Evolutionary conservation across 345 rosid species (phyloP).

Genomic region (Lenwebbia sp.): DNA sequence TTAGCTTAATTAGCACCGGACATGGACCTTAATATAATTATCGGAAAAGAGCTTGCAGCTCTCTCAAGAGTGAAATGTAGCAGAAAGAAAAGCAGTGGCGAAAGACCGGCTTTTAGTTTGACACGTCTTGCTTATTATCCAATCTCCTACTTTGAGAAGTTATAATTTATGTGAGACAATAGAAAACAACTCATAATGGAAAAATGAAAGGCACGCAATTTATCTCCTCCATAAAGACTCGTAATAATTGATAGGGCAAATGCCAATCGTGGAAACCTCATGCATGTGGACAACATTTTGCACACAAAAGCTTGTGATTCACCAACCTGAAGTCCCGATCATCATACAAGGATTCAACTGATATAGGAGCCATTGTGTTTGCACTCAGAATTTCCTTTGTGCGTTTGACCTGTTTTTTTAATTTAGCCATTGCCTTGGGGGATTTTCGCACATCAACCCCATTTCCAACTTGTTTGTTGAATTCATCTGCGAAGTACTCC

Average conservation of each 20-base stretch:
- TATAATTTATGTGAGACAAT: neutral
- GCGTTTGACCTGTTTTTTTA: constrained; percentile 97
- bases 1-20: neutral
- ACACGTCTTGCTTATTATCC: neutral
- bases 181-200: neutral
- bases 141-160: neutral
- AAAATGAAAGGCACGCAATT: neutral
- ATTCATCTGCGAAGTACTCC: constrained; percentile 91
- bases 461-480: constrained; percentile 80
- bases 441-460: constrained; percentile 85
- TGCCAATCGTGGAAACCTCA: neutral
- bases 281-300: neutral
- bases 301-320: neutral
- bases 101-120: neutral
- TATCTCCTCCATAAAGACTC: neutral
- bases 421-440: constrained; percentile 97
- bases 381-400: constrained; percentile 98
- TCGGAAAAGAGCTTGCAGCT: neutral
- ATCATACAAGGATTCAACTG: constrained; percentile 89
- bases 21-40: neutral
- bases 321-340: constrained; percentile 88
- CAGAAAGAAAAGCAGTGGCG: neutral
- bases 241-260: neutral
- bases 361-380: constrained; percentile 78
- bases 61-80: neutral